Percentiles rank a stretch among this genome's conserved stretches.
phyloP scores from a whole-genome alignment of 164 flowering plant genomes.

The Protea cynaroides region DNA sequence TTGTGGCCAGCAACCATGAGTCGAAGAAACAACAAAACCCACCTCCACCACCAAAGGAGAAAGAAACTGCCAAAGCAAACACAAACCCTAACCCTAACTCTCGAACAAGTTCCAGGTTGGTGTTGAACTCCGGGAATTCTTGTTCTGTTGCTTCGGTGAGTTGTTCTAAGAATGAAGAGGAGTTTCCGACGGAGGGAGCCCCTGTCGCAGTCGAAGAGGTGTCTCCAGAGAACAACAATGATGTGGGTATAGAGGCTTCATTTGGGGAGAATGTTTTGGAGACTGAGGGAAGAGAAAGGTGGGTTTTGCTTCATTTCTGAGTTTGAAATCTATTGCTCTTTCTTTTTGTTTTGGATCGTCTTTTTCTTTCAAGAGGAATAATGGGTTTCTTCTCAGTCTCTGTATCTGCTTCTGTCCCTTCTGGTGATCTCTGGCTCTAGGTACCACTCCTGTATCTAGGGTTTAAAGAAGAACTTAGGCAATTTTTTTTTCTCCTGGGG shows the following conservation, averaged over 20 bases:
- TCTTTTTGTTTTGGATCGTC: background rate
- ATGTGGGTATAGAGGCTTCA: conserved; percentile 38
- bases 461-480: too few relatives aligned
- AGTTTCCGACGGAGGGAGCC: background rate
- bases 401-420: background rate
- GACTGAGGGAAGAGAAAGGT: conserved; percentile 61
- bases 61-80: conserved; percentile 3
- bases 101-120: conserved; percentile 16
- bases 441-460: background rate
- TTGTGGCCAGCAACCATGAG: conserved; percentile 1
- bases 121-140: conserved; percentile 19
- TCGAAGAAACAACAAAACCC: conserved; percentile 8
- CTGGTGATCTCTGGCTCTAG: background rate
- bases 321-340: background rate
- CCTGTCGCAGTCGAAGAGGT: conserved; percentile 7
- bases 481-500: too few relatives aligned
- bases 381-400: too few relatives aligned
- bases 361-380: too few relatives aligned
- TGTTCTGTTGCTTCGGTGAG: conserved; percentile 17
- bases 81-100: conserved; percentile 12
- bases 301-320: conserved; percentile 13
- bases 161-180: conserved; percentile 12
- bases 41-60: too few relatives aligned
- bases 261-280: conserved; percentile 66
- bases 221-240: conserved; percentile 11